phyloP scores from a whole-genome alignment of 169 alveolate genomes.

The Plasmodium berghei region DNA sequence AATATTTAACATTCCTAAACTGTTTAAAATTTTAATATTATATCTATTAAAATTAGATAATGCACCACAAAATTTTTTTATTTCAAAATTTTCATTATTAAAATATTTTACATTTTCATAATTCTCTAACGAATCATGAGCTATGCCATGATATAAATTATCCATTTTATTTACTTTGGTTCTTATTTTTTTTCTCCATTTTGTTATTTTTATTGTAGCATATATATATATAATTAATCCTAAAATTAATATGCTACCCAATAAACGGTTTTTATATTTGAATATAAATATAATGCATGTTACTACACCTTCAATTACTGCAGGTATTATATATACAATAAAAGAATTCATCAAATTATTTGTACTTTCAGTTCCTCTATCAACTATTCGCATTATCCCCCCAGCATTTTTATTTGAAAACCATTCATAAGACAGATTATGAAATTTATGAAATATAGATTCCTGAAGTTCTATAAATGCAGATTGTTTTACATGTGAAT shows the following conservation, averaged over 20 bases:
- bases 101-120: slow-evolving; percentile 86
- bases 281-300: slow-evolving; percentile 62
- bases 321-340: slow-evolving; percentile 65
- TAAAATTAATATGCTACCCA: slow-evolving; percentile 44
- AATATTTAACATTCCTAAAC: slow-evolving; percentile 80
- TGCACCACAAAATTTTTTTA: slow-evolving; percentile 77
- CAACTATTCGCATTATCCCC: slow-evolving; percentile 70
- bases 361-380: slow-evolving; percentile 73
- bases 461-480: slow-evolving; percentile 71
- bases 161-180: slow-evolving; percentile 81
- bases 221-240: slow-evolving; percentile 62
- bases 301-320: slow-evolving; percentile 58
- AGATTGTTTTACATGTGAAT: slow-evolving; percentile 67
- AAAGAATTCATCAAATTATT: slow-evolving; percentile 57
- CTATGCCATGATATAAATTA: slow-evolving; percentile 83
- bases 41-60: slow-evolving; percentile 78
- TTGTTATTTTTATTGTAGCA: slow-evolving; percentile 79
- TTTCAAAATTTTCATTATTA: slow-evolving; percentile 83
- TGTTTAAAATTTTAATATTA: slow-evolving; percentile 78
- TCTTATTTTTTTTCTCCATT: slow-evolving; percentile 82
- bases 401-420: slow-evolving; percentile 60
- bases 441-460: slow-evolving; percentile 48
- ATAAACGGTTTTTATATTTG: slow-evolving; percentile 42
- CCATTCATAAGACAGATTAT: slow-evolving; percentile 70
- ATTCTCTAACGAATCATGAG: slow-evolving; percentile 83